Evolutionary conservation across 805 yeast species (phyloP), one percentile per base, ranked within the genome.

Genomic region (Saccharomyces kudriavzevii): DNA sequence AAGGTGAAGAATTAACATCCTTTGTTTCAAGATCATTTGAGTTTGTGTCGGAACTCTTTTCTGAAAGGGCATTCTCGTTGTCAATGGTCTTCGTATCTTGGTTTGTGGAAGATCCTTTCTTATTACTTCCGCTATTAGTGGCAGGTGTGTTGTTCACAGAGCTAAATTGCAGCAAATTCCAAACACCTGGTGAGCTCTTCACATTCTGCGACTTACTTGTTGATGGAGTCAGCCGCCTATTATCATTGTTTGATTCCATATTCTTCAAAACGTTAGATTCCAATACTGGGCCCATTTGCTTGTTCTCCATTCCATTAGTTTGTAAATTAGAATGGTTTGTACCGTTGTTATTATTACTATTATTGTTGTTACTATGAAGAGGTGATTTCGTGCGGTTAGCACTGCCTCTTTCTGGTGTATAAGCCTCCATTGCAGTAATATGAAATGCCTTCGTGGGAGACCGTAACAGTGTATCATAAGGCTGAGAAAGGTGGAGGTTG

Each of bases 151-250:
- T 69, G 45, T 62, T 67, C 1, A 63, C 69, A 3, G 83, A 79
- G 45, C 81, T 74, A 52, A 91, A 83, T 63, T 90, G 96, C 64
- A 91, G 89, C 71, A 88, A 84, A 66, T 87, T 88, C 97, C 97
- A 89, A 55, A 91, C 80, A 17, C 96, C 97, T 1, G 98, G 98
- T 1, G 96, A 88, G 29, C 73, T 69, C 51, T 70, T 71, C 6
- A 62, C 62, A 29, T 56, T 59, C 49, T 63, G 56, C 47, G 64
- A 53, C 46, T 54, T 57, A 27, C 52, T 53, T 13, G 50, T 50
- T 10, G 40, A 48, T 22, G 60, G 59, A 1, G 57, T 58, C 10
- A 52, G 48, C 20, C 51, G 58, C 20, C 47, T 35, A 31, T 50
- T 54, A 17, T 48, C 30, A 10, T 48, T 28, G 45, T 48, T 48